These are phyloP conservation scores for Kwoniella shivajii DNA, from an alignment of 1,284 basidiomycete species.

Conservation along the genomic window DNA sequence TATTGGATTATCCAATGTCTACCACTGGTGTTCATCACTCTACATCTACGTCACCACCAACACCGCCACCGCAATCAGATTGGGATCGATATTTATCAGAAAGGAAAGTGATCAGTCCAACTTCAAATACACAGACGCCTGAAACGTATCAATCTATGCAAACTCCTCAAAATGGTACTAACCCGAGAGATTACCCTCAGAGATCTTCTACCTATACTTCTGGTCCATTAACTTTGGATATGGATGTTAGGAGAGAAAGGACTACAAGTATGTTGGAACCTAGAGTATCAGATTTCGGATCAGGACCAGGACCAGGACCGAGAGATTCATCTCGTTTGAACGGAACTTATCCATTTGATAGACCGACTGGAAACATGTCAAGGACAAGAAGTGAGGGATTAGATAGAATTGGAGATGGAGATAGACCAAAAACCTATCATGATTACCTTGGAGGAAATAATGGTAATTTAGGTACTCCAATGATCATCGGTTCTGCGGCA, in stretches of 20 bases:
- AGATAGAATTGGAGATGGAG: not conserved
- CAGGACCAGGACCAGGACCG: no score
- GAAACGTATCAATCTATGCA: slow-evolving; percentile 13
- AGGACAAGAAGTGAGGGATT: not conserved
- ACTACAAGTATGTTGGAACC: slow-evolving; percentile 41
- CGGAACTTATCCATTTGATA: slow-evolving; percentile 8
- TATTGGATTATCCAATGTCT: slow-evolving; percentile 9
- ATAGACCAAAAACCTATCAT: slow-evolving; percentile 14
- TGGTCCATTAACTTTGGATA: slow-evolving; percentile 22
- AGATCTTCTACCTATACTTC: not conserved
- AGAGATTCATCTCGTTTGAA: no score
- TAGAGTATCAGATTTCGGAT: slow-evolving; percentile 28
- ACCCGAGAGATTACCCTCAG: not conserved
- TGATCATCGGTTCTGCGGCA: slow-evolving; percentile 14
- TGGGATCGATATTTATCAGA: slow-evolving; percentile 46
- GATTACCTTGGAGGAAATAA: slow-evolving; percentile 3
- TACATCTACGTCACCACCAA: not conserved
- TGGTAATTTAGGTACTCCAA: slow-evolving; percentile 1
- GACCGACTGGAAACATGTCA: not conserved
- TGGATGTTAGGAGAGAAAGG: slow-evolving; percentile 29
- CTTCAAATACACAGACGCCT: slow-evolving; percentile 22
- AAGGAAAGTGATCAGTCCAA: slow-evolving; percentile 40
- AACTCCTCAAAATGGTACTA: not conserved
- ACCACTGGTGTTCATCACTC: not conserved
- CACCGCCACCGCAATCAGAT: slow-evolving; percentile 23